Conservation (phyloP, 225 moss, liverwort and hornwort species). For the Climacium dendroides region DNA sequence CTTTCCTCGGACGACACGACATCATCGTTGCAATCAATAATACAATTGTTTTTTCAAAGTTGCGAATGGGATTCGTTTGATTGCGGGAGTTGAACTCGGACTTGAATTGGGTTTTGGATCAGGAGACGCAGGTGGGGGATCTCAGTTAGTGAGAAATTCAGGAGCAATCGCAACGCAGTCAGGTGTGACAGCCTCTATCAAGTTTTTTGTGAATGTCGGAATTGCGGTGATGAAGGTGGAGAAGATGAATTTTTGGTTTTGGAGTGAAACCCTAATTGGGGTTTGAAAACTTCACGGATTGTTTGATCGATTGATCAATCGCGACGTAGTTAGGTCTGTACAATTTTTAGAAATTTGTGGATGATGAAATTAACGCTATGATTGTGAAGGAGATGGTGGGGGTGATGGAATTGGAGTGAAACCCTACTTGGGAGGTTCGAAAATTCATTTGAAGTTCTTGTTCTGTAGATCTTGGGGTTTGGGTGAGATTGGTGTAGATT, state of each 20-base stretch:
- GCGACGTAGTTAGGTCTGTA: not conserved
- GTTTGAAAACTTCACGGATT: not conserved
- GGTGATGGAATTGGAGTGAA: too few species aligned
- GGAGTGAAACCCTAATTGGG: not conserved
- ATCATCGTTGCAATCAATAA: too few species aligned
- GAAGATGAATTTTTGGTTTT: not conserved
- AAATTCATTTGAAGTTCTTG: too few species aligned
- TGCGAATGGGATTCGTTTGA: too few species aligned
- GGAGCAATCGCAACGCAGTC: not conserved
- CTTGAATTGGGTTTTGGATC: not conserved
- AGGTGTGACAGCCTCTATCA: not conserved
- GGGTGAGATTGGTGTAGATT: too few species aligned
- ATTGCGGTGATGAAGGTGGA: not conserved
- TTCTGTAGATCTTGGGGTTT: too few species aligned
- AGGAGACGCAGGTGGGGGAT: not conserved
- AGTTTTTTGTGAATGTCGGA: not conserved
- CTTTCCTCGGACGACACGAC: too few species aligned
- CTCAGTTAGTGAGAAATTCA: not conserved
- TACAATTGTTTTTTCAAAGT: too few species aligned
- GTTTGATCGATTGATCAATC: not conserved
- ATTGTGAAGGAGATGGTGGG: too few species aligned
- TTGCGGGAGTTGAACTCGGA: too few species aligned
- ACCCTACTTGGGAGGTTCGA: too few species aligned
- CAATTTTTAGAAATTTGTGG: not conserved
- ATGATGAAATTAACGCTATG: not conserved